A percentile compares a stretch with the other conserved stretches of the same genome.
These are phyloP conservation scores for sorghum (Sorghum bicolor) DNA, from an alignment of 176 grass and related monocot species.

Conservation along the genomic window Sorghum_bicolor_NCBIv3 NC_012874.2:322501-323000, in stretches of 20 bases:
- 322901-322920: not conserved
- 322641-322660: constrained; percentile 66
- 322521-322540: not conserved
- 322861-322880: not conserved
- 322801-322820: constrained; percentile 74
- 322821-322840: constrained; percentile 72
- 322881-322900: not conserved
- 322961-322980: constrained; percentile 58
- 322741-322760: not conserved
- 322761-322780: constrained; percentile 79
- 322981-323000: constrained; percentile 75
- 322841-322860: not conserved
- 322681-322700: not conserved
- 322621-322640: constrained; percentile 71
- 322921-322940: constrained; percentile 55
- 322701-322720: not conserved
- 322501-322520: not conserved
- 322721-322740: not conserved
- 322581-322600: not conserved
- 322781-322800: constrained; percentile 78
- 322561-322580: not conserved
- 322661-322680: not conserved
- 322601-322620: constrained; percentile 20
- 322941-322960: constrained; percentile 69
- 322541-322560: not conserved